Percentiles rank a stretch among this genome's conserved stretches.
phyloP scores from a whole-genome alignment of 345 rosid species.

The Brassica cretica region DNA sequence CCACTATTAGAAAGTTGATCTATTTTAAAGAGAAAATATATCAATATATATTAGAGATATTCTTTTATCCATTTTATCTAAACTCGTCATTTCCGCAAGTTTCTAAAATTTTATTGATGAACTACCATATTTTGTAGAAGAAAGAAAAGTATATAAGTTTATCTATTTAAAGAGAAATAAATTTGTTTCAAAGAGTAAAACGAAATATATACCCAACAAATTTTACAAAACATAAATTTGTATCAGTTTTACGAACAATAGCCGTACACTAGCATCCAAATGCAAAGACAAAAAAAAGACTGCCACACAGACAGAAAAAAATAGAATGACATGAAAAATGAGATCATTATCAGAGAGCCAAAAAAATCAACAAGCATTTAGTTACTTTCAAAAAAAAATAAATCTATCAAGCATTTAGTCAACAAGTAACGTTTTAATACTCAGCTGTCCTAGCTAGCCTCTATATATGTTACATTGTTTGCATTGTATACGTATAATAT shows the following conservation, averaged over 20 bases:
- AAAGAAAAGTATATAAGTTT: no score
- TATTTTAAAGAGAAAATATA: no score
- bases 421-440: not conserved
- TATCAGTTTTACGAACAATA: slow-evolving; percentile 22
- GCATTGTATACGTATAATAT: not conserved
- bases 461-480: not conserved
- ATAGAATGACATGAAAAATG: not conserved
- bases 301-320: not conserved
- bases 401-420: slow-evolving; percentile 18
- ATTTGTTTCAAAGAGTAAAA: not conserved
- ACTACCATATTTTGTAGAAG: not conserved
- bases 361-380: slow-evolving; percentile 3
- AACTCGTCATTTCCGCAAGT: not conserved
- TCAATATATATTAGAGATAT: not conserved
- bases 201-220: not conserved
- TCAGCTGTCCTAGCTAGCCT: slow-evolving; percentile 1
- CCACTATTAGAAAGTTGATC: not conserved
- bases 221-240: not conserved
- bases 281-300: slow-evolving; percentile 26
- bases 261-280: slow-evolving; percentile 32
- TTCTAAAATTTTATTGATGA: not conserved
- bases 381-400: not conserved
- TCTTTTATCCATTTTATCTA: not conserved
- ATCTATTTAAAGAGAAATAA: no score
- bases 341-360: not conserved